A percentile compares a stretch with the other conserved stretches of the same genome.
These are phyloP conservation scores for Ramaria rubella DNA, from an alignment of 768 basidiomycete genomes.

Conservation along the genomic window DNA sequence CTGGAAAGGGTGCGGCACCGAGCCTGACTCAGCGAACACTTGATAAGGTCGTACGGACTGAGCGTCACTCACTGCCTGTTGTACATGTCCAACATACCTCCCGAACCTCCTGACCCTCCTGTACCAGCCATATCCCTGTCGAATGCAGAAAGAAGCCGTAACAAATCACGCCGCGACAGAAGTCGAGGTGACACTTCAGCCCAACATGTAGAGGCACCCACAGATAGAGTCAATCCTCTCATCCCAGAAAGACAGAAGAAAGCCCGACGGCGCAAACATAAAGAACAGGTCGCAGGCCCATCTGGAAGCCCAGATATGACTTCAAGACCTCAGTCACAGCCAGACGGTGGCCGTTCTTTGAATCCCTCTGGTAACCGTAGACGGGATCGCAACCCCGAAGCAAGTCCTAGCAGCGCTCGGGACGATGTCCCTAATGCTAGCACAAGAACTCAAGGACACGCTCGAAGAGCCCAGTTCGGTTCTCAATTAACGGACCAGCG, in stretches of 20 bases:
- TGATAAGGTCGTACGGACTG: not conserved
- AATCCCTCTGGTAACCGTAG: not conserved
- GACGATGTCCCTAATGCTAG: not conserved
- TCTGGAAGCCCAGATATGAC: not conserved
- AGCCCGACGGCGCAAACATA: not conserved
- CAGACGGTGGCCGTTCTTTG: not conserved
- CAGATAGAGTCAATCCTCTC: not conserved
- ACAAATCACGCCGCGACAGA: not conserved
- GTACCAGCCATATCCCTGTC: not conserved
- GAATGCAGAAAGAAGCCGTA: not conserved
- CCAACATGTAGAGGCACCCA: not conserved
- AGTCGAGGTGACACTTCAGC: not conserved
- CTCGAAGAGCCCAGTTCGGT: slow-evolving; percentile 5
- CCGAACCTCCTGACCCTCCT: slow-evolving; percentile 6
- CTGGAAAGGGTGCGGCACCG: too few relatives aligned
- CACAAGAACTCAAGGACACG: not conserved
- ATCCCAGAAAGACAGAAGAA: not conserved
- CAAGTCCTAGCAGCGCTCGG: too few relatives aligned
- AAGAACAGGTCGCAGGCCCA: not conserved
- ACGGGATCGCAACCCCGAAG: too few relatives aligned
- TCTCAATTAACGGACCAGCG: not conserved
- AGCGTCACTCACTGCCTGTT: not conserved
- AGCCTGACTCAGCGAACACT: not conserved
- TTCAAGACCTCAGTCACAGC: not conserved
- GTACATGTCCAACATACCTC: slow-evolving; percentile 10